These are phyloP conservation scores for Sphagnum contortum DNA, from an alignment of 225 moss, liverwort and hornwort genomes.

Conservation along the genomic window DNA sequence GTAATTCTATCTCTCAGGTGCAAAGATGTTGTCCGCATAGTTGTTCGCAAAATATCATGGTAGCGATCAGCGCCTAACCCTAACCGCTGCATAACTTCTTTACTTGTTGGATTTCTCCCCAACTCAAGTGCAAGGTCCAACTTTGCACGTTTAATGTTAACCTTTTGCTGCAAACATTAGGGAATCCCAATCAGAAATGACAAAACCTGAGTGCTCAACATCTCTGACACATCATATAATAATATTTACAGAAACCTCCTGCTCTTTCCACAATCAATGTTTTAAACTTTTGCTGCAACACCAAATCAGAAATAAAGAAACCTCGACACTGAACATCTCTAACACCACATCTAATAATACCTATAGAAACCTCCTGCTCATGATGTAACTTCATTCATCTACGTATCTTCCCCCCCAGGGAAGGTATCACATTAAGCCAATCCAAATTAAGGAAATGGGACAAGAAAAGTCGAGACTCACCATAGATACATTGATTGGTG, in stretches of 20 bases:
- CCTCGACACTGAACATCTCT: too few relatives aligned
- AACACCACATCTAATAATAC: too few relatives aligned
- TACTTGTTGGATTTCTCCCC: slow-evolving; percentile 56
- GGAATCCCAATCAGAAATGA: neutral
- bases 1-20: slow-evolving; percentile 49
- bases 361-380: too few relatives aligned
- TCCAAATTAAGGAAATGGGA: neutral
- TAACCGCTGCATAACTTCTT: slow-evolving; percentile 56
- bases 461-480: slow-evolving; percentile 15
- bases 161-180: slow-evolving; percentile 52
- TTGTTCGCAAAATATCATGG: slow-evolving; percentile 66
- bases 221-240: too few relatives aligned
- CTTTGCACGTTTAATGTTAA: slow-evolving; percentile 64
- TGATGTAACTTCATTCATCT: too few relatives aligned
- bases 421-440: too few relatives aligned
- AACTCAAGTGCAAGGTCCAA: slow-evolving; percentile 58
- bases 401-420: too few relatives aligned
- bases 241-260: too few relatives aligned
- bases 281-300: too few relatives aligned
- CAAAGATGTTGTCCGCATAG: slow-evolving; percentile 37
- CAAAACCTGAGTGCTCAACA: too few relatives aligned
- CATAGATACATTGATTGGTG: slow-evolving; percentile 79
- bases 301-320: too few relatives aligned
- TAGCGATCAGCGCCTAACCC: slow-evolving; percentile 62
- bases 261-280: too few relatives aligned